Base-by-base conservation (phyloP, 257 asterid genomes). In the Anisodus tanguticus region DNA sequence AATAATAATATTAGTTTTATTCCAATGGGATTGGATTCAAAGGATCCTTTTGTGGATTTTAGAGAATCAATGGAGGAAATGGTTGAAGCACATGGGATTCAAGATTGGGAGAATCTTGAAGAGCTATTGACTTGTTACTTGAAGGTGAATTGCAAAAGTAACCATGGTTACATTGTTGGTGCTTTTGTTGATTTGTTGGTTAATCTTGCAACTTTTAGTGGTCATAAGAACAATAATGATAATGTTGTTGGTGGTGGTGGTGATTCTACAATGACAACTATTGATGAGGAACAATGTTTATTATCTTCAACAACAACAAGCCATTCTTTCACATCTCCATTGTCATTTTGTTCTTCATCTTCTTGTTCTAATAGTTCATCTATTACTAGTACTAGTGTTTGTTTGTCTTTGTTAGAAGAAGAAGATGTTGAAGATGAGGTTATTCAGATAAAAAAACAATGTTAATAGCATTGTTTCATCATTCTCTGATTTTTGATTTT, bases 11-110 rank as follows among this genome's bases (percentile, higher is more conserved):
- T 71, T 17, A 45, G 57, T 71, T 43, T 41, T 71, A 1, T 71
- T 71, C 79, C 79, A 71, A 43, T 92, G 93, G 91, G 82, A 19
- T 58, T 95, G 81, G 95, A 95, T 0, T 93, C 98, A 3, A 83
- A 67, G 31, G 94, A 93, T 82, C 98, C 98, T 4, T 88, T 89
- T 26, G 76, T 55, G 1, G 97, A 95, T 79, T 95, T 93, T 85
- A 81, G 92, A 84, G 87, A 55, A 58, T 95, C 98, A 35, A 95
- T 95, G 97, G 94, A 86, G 90, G 98, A 93, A 53, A 95, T 95
- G 98, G 95, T 91, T 91, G 92, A 79, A 81, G 95, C 93, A 8
- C 88, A 89, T 51, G 89, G 83, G 3, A 60, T 86, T 60, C 79
- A 83, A 55, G 91, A 83, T 12, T 92, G 98, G 98, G 95, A 82